Evolutionary conservation across 345 rosid genomes (phyloP), one percentile per base, ranked within the genome.

Genomic region (Theobroma cacao): DNA sequence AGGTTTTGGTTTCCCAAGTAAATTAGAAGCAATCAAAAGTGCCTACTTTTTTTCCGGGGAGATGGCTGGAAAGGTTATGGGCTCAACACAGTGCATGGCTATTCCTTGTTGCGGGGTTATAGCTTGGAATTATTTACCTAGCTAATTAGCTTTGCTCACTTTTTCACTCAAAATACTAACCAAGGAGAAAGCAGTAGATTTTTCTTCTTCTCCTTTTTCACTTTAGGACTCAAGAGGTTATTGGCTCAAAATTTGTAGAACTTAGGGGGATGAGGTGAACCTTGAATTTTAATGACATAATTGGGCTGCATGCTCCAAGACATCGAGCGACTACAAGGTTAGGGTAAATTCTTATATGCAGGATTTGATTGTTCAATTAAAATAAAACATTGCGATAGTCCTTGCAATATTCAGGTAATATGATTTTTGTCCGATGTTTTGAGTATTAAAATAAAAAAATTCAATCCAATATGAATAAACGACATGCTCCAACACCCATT

Each of bases 1-100:
- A 18, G 60, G 43, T 63, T 48, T 72, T 22, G 76, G 63, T 61
- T 60, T 62, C 81, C 64, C 59, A 3, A 62, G 38, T 45, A 55
- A 28, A 48, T 70, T 50, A n/a, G 22, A 31, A 50, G 11, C 28
- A 14, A 14, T 3, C 18, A 34, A 36, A 65, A 18, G 10, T 8
- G 48, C 5, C 56, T 45, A 72, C 74, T 65, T 65, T n/a, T 9
- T 55, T n/a, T n/a, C n/a, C n/a, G n/a, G 60, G 75, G 14, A 31
- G 41, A 7, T 31, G 53, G 20, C 18, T 2, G 40, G 12, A 15
- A 61, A 50, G 78, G 75, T 74, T 67, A 74, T 74, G 72, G 79
- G 81, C 81, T 82, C 84, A 78, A 82, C 56, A 75, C 71, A 36
- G 22, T 17, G 33, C 48, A 30, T 36, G 20, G 63, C 48, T 40